phyloP scores from a whole-genome alignment of 2,329 filamentous ascomycete genomes.

The Penicillium crustosum region DNA sequence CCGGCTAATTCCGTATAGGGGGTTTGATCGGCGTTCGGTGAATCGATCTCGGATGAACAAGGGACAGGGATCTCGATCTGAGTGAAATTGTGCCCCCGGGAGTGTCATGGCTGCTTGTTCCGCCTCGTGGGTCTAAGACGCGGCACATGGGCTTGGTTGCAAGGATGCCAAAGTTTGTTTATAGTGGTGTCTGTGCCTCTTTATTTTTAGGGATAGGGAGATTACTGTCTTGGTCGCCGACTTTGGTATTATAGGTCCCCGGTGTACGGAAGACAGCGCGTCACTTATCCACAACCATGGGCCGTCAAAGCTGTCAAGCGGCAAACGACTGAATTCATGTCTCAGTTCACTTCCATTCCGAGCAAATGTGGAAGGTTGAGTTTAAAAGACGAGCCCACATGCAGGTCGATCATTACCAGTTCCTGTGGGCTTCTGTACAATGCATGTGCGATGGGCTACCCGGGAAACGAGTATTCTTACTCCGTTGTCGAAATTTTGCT shows the following conservation, averaged over 20 bases:
- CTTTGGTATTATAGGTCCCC: background rate
- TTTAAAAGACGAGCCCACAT: background rate
- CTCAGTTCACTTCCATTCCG: background rate
- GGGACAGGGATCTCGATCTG: constrained; percentile 6
- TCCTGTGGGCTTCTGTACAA: background rate
- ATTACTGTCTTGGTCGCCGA: background rate
- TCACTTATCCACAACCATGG: background rate
- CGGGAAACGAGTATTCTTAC: background rate
- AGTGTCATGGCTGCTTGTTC: constrained; percentile 12
- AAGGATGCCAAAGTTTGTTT: background rate
- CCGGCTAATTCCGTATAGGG: constrained; percentile 3
- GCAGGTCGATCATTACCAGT: constrained; percentile 20
- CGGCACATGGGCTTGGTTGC: constrained; percentile 17
- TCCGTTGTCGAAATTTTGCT: background rate
- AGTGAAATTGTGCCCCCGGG: constrained; percentile 8
- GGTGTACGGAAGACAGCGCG: no score
- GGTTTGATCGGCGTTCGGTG: background rate
- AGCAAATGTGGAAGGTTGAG: constrained; percentile 2
- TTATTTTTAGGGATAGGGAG: background rate
- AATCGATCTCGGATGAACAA: background rate
- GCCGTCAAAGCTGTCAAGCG: background rate
- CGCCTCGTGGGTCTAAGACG: constrained; percentile 22
- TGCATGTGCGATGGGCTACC: background rate
- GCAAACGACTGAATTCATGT: constrained; percentile 1
- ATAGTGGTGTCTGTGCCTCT: background rate